These are phyloP conservation scores for Geotrichum phurueaensis DNA, from an alignment of 1,139 yeast genomes.

Conservation along the genomic window DNA sequence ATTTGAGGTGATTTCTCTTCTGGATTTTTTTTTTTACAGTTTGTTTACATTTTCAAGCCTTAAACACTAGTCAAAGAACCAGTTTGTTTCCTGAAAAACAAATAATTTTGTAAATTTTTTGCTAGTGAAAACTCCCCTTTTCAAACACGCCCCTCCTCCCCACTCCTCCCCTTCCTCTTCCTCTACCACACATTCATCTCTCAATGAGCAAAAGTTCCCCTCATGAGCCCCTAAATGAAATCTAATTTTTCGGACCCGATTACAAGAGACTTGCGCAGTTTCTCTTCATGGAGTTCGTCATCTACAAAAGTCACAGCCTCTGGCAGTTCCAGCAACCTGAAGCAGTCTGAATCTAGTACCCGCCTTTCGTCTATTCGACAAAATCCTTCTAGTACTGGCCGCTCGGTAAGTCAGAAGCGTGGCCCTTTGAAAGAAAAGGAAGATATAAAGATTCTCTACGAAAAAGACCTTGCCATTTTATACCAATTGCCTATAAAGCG, in stretches of 20 bases:
- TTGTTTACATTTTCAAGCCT: too few relatives aligned
- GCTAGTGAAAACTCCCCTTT: not conserved
- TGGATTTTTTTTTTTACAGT: too few relatives aligned
- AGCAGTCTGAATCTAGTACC: not conserved
- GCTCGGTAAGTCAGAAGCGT: not conserved
- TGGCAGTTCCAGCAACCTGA: not conserved
- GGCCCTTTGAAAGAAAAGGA: not conserved
- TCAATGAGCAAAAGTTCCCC: not conserved
- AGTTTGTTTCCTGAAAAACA: too few relatives aligned
- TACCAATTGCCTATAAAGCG: constrained; percentile 4
- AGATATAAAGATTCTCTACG: not conserved
- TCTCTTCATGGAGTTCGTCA: constrained; percentile 12
- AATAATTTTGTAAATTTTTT: not conserved
- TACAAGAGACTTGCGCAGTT: constrained; percentile 2
- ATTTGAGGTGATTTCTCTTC: too few relatives aligned
- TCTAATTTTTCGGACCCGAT: not conserved
- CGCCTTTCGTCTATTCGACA: not conserved
- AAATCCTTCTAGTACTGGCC: not conserved
- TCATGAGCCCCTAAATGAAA: not conserved
- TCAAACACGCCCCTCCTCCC: not conserved
- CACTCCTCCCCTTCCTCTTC: not conserved
- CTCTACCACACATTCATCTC: not conserved
- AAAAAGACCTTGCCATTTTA: not conserved
- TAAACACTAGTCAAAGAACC: too few relatives aligned
- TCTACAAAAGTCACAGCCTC: constrained; percentile 9